These are phyloP conservation scores for Syncephalastrum monosporum DNA, from an alignment of 371 early-diverging fungal species.

Conservation along the genomic window DNA sequence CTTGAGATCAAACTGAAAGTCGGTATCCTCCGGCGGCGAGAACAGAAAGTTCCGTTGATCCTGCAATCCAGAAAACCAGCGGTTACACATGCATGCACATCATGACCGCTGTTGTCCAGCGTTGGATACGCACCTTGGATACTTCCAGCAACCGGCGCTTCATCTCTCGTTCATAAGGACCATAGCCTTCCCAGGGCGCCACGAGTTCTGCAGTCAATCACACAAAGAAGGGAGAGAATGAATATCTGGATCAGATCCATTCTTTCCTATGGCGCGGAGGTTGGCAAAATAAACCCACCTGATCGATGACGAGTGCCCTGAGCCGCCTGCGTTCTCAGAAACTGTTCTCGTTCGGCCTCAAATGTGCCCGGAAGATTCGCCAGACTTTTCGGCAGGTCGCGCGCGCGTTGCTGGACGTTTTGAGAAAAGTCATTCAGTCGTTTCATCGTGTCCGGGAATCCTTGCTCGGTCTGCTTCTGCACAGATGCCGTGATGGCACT, in stretches of 20 bases:
- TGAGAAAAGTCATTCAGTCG: conserved; percentile 29
- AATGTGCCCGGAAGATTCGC: conserved; percentile 31
- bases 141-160: conserved; percentile 56
- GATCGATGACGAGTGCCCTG: conserved; percentile 12
- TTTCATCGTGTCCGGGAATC: conserved; percentile 30
- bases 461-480: conserved; percentile 16
- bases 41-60: conserved; percentile 69
- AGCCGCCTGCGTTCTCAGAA: conserved; percentile 28
- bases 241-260: too few species aligned
- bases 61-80: conserved; percentile 23
- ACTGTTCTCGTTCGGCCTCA: conserved; percentile 36
- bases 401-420: conserved; percentile 33
- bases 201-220: conserved; percentile 37
- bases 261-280: too few species aligned
- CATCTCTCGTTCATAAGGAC: conserved; percentile 54
- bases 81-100: conserved; percentile 1
- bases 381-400: conserved; percentile 35
- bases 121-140: conserved; percentile 43
- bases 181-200: conserved; percentile 60
- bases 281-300: conserved; percentile 8
- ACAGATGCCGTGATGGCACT: conserved; percentile 11
- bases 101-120: too few species aligned
- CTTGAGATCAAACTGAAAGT: conserved; percentile 64
- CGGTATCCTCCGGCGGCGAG: conserved; percentile 65
- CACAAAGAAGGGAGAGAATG: too few species aligned